Evolutionary conservation across 306 rosid species (phyloP).

Genomic region (Notholithocarpus densiflorus): DNA sequence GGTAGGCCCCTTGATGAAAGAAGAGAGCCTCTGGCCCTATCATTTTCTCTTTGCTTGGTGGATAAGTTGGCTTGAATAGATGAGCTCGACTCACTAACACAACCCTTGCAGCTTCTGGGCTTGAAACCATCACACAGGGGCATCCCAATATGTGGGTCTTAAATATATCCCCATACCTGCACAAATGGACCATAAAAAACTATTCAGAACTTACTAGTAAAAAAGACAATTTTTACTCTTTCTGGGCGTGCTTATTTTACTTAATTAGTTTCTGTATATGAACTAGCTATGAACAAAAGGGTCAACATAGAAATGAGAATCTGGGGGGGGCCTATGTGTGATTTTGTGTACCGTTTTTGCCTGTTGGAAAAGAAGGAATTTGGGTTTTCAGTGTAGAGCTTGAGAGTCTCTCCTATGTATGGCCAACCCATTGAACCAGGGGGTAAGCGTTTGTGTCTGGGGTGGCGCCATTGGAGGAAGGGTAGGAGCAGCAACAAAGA

Average conservation of each 20-base stretch:
- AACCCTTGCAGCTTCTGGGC: conserved; percentile 61
- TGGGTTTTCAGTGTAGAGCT: conserved; percentile 71
- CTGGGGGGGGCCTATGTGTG: not conserved
- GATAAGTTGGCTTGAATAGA: conserved; percentile 80
- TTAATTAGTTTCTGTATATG: not conserved
- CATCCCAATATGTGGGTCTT: conserved; percentile 84
- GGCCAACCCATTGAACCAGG: conserved; percentile 99
- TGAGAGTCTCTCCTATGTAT: conserved; percentile 72
- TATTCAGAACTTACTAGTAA: not conserved
- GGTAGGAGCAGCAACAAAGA: conserved; percentile 29
- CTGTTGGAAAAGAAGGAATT: conserved; percentile 70
- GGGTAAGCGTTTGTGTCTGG: conserved; percentile 47
- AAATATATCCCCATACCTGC: conserved; percentile 76
- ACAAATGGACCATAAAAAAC: not conserved
- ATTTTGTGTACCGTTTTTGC: conserved; percentile 45
- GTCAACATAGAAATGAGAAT: not conserved
- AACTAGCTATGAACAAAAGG: too few relatives aligned
- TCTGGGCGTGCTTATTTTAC: not conserved
- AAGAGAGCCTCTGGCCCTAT: conserved; percentile 84
- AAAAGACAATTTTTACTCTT: not conserved
- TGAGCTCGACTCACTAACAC: conserved; percentile 74
- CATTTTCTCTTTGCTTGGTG: conserved; percentile 80
- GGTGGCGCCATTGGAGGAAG: conserved; percentile 44
- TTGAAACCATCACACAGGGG: conserved; percentile 86
- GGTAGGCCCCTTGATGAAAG: conserved; percentile 82